Evolutionary conservation across 805 yeast genomes (phyloP), one percentile per base, ranked within the genome.

Genomic region (Zygotorulaspora florentina): DNA sequence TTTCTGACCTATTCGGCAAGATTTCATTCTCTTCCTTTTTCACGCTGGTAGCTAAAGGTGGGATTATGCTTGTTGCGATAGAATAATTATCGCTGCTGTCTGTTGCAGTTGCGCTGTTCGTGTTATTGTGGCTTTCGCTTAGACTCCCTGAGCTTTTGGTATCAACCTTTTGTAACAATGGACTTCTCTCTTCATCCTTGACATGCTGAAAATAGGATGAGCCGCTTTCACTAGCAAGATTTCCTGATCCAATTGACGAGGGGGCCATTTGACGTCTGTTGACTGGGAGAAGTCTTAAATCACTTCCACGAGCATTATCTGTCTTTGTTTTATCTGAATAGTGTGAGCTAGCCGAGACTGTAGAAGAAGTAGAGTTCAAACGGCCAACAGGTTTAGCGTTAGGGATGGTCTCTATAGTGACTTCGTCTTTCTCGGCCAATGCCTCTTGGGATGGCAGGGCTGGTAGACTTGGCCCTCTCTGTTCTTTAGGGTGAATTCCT

Each of bases 61-160:
- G 62, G 9, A 62, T 39, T 5, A 57, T 51, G 38, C 66, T 59
- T 8, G 67, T 59, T 12, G 47, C 55, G 2, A 52, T 54, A 3
- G 65, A 61, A 10, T 36, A 25, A 28, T 46, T 34, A 37, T 54
- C 61, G 35, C 48, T 48, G 39, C 36, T 17, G 23, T 48, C 40
- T 23, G 38, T 29, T 30, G 43, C 42, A 11, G 42, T 25, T 3
- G 45, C 30, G n/a, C 26, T 20, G n/a, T 17, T 33, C 8, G 33
- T 26, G 18, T 17, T 25, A 5, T 36, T 30, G 2, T 28, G 9
- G 17, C 20, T 23, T 3, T 35, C 25, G 26, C 20, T 25, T n/a
- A 13, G 25, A 5, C 39, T 47, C 8, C 25, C 40, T 12, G 49
- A 20, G 23, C 35, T 35, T 26, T 31, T 17, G 12, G 17, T 29